These are phyloP conservation scores for Smallanthus sonchifolius DNA, from an alignment of 129 eudicot species.

Conservation along the genomic window DNA sequence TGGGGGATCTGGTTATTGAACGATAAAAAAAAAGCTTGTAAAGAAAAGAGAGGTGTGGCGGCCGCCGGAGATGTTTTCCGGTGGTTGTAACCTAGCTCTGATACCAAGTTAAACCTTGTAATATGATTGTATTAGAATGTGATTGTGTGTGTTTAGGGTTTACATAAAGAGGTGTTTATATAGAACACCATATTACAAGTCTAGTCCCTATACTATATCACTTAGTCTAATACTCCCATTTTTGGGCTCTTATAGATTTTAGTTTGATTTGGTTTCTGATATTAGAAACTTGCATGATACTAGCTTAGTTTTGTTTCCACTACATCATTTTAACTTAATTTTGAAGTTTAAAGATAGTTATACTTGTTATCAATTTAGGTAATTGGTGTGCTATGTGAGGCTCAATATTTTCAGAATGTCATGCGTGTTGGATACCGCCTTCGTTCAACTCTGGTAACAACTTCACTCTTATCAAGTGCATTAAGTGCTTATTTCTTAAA, in stretches of 20 bases:
- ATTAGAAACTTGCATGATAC: background rate
- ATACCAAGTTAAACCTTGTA: too few relatives aligned
- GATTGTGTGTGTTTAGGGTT: too few relatives aligned
- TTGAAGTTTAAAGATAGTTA: background rate
- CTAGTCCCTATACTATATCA: too few relatives aligned
- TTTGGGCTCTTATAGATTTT: slow-evolving; percentile 6
- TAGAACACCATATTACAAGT: too few relatives aligned
- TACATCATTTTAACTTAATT: background rate
- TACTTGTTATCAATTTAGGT: slow-evolving; percentile 47
- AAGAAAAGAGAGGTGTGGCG: too few relatives aligned
- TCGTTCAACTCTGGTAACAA: slow-evolving; percentile 85
- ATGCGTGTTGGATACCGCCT: slow-evolving; percentile 98
- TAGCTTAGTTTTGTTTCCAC: background rate
- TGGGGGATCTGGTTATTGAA: too few relatives aligned
- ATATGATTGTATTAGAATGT: too few relatives aligned
- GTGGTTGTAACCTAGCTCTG: too few relatives aligned
- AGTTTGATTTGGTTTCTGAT: background rate
- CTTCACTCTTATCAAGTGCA: slow-evolving; percentile 2
- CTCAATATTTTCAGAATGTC: slow-evolving; percentile 96
- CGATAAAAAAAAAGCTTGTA: too few relatives aligned
- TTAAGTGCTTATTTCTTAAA: background rate
- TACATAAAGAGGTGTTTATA: too few relatives aligned
- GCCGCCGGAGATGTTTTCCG: too few relatives aligned
- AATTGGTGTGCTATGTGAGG: slow-evolving; percentile 84
- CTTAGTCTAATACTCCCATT: too few relatives aligned